Evolutionary conservation across 2,329 filamentous ascomycete genomes (phyloP).

Genomic region (Sporothrix pseudoabietina): DNA sequence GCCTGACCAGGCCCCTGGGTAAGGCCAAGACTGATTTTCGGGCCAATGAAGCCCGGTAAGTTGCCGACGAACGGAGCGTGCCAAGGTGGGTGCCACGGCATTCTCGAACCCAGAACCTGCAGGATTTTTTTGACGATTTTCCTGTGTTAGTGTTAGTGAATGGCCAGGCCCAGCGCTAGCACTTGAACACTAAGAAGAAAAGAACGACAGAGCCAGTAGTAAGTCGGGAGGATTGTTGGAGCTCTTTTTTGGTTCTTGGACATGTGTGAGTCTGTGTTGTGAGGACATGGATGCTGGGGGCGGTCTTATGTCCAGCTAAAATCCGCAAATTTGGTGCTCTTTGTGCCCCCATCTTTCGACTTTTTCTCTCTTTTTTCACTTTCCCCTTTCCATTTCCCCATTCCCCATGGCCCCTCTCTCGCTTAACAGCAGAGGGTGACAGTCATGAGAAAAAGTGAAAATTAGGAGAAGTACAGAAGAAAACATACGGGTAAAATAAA

Average conservation of each 20-base stretch:
- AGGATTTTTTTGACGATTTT: slow-evolving; percentile 6
- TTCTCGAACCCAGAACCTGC: slow-evolving; percentile 4
- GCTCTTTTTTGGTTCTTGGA: neutral
- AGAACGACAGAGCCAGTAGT: neutral
- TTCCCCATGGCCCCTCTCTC: neutral
- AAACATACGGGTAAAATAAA: neutral
- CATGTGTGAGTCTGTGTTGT: neutral
- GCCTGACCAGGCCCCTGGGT: neutral
- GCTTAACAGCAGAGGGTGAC: neutral
- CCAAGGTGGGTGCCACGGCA: slow-evolving; percentile 11
- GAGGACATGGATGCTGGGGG: neutral
- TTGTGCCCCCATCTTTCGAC: slow-evolving; percentile 7
- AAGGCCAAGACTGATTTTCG: slow-evolving; percentile 4
- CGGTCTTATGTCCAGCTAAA: slow-evolving; percentile 21
- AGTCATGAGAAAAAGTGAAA: neutral
- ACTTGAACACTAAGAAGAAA: neutral
- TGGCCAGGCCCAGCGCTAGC: neutral
- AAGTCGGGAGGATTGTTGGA: neutral
- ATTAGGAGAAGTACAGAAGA: neutral
- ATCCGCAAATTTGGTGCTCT: neutral
- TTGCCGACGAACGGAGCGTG: slow-evolving; percentile 28
- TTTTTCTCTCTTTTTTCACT: neutral
- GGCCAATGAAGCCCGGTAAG: slow-evolving; percentile 25
- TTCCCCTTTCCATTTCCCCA: slow-evolving; percentile 16
- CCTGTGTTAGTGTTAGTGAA: neutral